phyloP scores from a whole-genome alignment of 1,139 yeast species.

The Yamadazyma spencermartinsiae region DNA sequence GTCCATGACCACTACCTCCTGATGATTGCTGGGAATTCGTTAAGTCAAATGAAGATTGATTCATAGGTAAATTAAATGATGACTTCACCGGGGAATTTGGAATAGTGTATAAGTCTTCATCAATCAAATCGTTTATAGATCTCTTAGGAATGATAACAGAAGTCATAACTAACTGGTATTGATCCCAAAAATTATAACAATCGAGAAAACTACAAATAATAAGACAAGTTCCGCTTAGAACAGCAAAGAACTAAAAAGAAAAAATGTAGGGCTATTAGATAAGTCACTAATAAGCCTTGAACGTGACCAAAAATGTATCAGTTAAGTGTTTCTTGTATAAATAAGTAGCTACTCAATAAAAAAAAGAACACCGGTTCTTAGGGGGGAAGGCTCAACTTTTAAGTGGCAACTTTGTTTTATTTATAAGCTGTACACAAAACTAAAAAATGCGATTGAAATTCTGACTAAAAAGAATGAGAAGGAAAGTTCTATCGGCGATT shows the following conservation, averaged over 20 bases:
- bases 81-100: conserved; percentile 26
- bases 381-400: not conserved
- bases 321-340: not conserved
- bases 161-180: too few relatives aligned
- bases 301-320: not conserved
- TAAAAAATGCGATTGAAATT: conserved; percentile 4
- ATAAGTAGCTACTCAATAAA: not conserved
- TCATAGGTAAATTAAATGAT: conserved; percentile 7
- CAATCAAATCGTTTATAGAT: conserved; percentile 59
- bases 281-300: too few relatives aligned
- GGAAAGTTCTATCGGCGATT: conserved; percentile 2
- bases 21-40: conserved; percentile 3
- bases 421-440: conserved; percentile 1
- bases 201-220: too few relatives aligned
- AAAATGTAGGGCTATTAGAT: too few relatives aligned
- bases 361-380: not conserved
- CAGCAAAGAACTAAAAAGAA: not conserved
- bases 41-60: conserved; percentile 11
- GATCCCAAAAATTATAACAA: too few relatives aligned
- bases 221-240: too few relatives aligned
- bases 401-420: conserved; percentile 3
- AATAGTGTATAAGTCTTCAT: conserved; percentile 62
- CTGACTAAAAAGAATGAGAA: conserved; percentile 2
- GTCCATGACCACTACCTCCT: not conserved
- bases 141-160: conserved; percentile 55